These are phyloP conservation scores for Cenchrus fungigraminus DNA, from an alignment of 176 grass and related monocot species.

Conservation along the genomic window DNA sequence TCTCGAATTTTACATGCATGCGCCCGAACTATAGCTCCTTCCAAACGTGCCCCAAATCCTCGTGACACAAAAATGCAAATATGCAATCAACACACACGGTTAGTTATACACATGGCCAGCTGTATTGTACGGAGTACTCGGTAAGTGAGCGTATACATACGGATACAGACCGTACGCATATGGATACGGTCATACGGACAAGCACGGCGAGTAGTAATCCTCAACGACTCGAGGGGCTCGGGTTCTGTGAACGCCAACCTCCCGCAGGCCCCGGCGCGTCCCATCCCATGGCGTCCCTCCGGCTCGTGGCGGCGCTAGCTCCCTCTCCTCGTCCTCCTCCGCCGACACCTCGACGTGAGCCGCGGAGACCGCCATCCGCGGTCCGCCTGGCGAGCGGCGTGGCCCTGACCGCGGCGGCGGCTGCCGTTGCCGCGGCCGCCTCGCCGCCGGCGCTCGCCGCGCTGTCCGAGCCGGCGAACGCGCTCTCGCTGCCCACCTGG, in stretches of 20 bases:
- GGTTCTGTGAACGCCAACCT: conserved; percentile 27
- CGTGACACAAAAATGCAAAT: neutral
- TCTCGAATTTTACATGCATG: neutral
- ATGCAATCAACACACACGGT: neutral
- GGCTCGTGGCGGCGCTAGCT: conserved; percentile 40
- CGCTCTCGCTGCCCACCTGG: conserved; percentile 94
- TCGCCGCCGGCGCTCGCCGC: conserved; percentile 60
- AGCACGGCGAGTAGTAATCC: conserved; percentile 12
- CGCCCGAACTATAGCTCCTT: too few species aligned
- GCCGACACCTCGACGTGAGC: neutral
- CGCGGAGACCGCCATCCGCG: neutral
- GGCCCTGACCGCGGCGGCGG: conserved; percentile 31
- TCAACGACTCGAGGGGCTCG: neutral
- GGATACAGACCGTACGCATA: neutral
- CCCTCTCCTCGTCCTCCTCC: conserved; percentile 22
- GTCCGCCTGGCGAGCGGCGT: conserved; percentile 35
- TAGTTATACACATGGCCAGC: neutral
- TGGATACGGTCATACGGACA: neutral
- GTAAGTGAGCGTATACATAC: neutral
- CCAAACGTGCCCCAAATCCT: neutral
- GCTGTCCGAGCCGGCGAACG: conserved; percentile 78
- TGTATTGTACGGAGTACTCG: neutral
- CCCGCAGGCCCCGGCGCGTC: neutral
- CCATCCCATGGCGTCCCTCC: conserved; percentile 38
- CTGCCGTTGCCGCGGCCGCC: conserved; percentile 36